Evolutionary conservation across 495 filamentous ascomycete species (phyloP).

Genomic region (Thermochaetoides thermophila): DNA sequence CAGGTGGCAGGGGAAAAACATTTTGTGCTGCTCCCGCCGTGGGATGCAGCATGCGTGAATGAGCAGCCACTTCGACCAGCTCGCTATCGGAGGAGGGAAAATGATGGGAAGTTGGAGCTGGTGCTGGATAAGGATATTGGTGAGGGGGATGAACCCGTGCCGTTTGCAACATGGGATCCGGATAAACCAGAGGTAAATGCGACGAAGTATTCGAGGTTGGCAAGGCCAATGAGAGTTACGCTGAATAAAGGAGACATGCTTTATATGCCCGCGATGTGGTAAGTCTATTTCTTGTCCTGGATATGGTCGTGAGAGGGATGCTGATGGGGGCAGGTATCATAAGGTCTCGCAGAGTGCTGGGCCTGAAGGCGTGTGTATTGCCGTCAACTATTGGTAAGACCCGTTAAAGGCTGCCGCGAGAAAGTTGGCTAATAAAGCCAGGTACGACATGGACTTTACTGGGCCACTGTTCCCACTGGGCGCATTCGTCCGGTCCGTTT

Average conservation of each 20-base stretch:
- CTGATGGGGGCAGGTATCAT: slow-evolving; percentile 26
- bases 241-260: slow-evolving; percentile 60
- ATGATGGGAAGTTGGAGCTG: slow-evolving; percentile 12
- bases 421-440: too few relatives aligned
- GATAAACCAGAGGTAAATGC: slow-evolving; percentile 33
- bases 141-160: slow-evolving; percentile 24
- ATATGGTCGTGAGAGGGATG: not conserved
- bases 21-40: slow-evolving; percentile 54
- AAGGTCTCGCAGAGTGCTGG: slow-evolving; percentile 55
- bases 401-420: too few relatives aligned
- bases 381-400: slow-evolving; percentile 72
- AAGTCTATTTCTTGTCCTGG: slow-evolving; percentile 9
- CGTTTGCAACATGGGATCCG: slow-evolving; percentile 59
- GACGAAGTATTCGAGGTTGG: slow-evolving; percentile 40
- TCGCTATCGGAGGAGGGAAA: slow-evolving; percentile 26
- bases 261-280: slow-evolving; percentile 68
- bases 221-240: slow-evolving; percentile 42
- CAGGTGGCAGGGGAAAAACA: slow-evolving; percentile 54
- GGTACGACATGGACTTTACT: slow-evolving; percentile 57
- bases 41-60: slow-evolving; percentile 45
- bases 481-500: slow-evolving; percentile 35
- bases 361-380: slow-evolving; percentile 50
- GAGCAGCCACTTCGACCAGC: slow-evolving; percentile 38
- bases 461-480: slow-evolving; percentile 43
- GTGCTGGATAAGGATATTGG: slow-evolving; percentile 24